phyloP scores from a whole-genome alignment of 371 early-diverging fungal species.

The Enteropsectra breve region DNA sequence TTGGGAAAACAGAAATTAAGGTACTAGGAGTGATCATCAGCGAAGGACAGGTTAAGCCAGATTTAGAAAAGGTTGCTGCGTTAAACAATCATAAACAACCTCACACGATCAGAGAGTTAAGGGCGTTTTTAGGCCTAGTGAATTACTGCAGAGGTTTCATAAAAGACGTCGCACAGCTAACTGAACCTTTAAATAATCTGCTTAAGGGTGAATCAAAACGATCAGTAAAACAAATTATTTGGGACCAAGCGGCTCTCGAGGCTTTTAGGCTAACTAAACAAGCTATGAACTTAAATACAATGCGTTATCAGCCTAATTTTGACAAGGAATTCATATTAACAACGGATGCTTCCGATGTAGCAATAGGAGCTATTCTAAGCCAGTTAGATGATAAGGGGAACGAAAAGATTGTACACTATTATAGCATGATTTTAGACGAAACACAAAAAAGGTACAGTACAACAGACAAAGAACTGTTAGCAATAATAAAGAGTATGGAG shows the following conservation, averaged over 20 bases:
- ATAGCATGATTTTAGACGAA: conserved; percentile 21
- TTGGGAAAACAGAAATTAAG: conserved; percentile 20
- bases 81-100: conserved; percentile 15
- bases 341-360: conserved; percentile 41
- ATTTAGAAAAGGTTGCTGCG: not conserved
- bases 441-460: conserved; percentile 32
- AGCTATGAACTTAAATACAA: not conserved
- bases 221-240: not conserved
- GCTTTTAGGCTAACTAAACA: conserved; percentile 1
- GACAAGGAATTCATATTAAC: conserved; percentile 28
- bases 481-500: conserved; percentile 24
- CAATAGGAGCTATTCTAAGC: conserved; percentile 38
- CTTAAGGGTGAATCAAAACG: conserved; percentile 9
- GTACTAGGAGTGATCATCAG: conserved; percentile 25
- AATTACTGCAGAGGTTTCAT: conserved; percentile 19
- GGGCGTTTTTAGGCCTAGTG: conserved; percentile 13
- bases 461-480: conserved; percentile 45
- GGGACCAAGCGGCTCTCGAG: conserved; percentile 14
- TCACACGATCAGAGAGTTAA: conserved; percentile 12
- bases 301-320: conserved; percentile 21
- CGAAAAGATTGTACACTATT: conserved; percentile 14
- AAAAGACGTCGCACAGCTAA: conserved; percentile 7
- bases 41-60: conserved; percentile 7
- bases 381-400: conserved; percentile 23
- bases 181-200: conserved; percentile 1